Evolutionary conservation across 306 rosid species (phyloP).

Genomic region (Vigna nakashimae): DNA sequence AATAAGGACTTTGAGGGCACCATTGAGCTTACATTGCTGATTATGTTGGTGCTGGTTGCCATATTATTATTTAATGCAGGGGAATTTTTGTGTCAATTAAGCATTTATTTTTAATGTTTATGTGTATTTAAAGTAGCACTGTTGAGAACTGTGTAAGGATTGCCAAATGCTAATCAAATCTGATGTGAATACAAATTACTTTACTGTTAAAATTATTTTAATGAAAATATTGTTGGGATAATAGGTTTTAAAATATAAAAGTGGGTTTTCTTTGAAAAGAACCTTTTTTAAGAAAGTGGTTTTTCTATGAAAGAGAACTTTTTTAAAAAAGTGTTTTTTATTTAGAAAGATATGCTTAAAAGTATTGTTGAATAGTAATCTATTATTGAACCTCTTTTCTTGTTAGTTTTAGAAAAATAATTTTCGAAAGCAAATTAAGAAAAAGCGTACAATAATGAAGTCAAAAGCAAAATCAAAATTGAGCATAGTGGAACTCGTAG

Average conservation of each 20-base stretch:
- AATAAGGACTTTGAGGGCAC: slow-evolving; percentile 39
- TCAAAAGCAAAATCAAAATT: not conserved
- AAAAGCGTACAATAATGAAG: not conserved
- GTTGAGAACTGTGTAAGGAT: not conserved
- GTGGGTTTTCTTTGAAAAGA: not conserved
- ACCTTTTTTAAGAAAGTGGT: not conserved
- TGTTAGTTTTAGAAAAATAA: not conserved
- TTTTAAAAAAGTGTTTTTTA: not conserved
- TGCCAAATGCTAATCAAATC: slow-evolving; percentile 1
- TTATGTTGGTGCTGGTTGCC: slow-evolving; percentile 11
- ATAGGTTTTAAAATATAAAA: not conserved
- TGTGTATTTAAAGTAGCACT: slow-evolving; percentile 5
- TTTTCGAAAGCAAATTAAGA: not conserved
- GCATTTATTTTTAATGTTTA: not conserved
- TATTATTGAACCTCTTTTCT: not conserved
- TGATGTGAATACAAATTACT: not conserved
- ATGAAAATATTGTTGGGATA: not conserved
- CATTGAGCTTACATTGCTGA: not conserved
- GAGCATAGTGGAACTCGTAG: not conserved
- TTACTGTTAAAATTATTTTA: not conserved
- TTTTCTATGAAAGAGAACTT: not conserved
- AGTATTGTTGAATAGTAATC: not conserved
- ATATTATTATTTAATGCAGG: not conserved
- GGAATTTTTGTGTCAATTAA: not conserved
- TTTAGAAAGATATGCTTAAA: not conserved